Evolutionary conservation across 768 basidiomycete species (phyloP).

Genomic region (Sarcomyxa edulis): DNA sequence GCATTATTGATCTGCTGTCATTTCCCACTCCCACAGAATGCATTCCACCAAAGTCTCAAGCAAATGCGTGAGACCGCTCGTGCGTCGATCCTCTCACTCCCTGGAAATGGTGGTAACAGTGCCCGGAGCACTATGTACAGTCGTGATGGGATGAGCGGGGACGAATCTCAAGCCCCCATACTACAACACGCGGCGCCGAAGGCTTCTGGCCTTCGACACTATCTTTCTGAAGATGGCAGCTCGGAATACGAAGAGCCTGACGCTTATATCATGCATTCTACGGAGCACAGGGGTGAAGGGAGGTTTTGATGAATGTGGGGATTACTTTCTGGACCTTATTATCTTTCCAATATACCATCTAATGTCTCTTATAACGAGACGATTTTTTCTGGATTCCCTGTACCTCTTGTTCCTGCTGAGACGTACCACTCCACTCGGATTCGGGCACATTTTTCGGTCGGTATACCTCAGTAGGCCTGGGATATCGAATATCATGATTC

Average conservation of each 20-base stretch:
- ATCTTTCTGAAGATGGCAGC: slow-evolving; percentile 43
- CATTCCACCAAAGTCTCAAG: slow-evolving; percentile 75
- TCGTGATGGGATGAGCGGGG: slow-evolving; percentile 35
- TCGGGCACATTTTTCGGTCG: no score
- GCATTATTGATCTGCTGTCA: no score
- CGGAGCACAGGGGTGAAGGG: slow-evolving; percentile 18
- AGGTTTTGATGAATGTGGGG: slow-evolving; percentile 25
- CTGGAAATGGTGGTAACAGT: slow-evolving; percentile 39
- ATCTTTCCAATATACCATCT: slow-evolving; percentile 3
- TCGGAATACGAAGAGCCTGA: slow-evolving; percentile 41
- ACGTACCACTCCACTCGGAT: not conserved
- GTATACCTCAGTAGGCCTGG: no score
- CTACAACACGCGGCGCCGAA: slow-evolving; percentile 43
- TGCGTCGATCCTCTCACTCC: slow-evolving; percentile 56
- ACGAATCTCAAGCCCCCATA: slow-evolving; percentile 54
- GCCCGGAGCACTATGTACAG: slow-evolving; percentile 46
- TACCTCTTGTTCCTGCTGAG: not conserved
- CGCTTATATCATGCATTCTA: slow-evolving; percentile 35
- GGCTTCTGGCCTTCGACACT: slow-evolving; percentile 49
- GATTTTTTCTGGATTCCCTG: slow-evolving; percentile 8
- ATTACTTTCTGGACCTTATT: not conserved
- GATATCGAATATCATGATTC: no score
- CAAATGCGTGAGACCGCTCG: slow-evolving; percentile 76
- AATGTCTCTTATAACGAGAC: slow-evolving; percentile 6
- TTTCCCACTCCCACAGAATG: slow-evolving; percentile 45